phyloP scores from a whole-genome alignment of 108 stramenopile genomes.

The Cyclostephanos tholiformis region DNA sequence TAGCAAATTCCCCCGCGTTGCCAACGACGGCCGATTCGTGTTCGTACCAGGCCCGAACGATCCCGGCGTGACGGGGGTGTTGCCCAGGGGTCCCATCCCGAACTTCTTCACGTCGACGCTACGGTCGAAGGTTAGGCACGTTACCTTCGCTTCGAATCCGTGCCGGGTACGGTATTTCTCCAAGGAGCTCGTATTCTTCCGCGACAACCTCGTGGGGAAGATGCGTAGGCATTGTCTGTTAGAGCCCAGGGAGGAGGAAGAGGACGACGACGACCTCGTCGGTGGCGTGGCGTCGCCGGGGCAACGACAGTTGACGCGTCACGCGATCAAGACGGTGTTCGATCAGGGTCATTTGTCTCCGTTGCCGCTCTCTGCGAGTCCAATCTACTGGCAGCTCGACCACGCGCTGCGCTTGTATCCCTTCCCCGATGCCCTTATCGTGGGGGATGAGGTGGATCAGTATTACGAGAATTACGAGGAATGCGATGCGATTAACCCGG shows the following conservation, averaged over 20 bases:
- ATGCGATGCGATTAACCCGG: slow-evolving; percentile 63
- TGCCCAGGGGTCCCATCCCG: slow-evolving; percentile 75
- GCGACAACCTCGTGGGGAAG: slow-evolving; percentile 86
- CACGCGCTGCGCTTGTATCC: slow-evolving; percentile 91
- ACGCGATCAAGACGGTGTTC: slow-evolving; percentile 83
- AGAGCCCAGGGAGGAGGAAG: slow-evolving; percentile 55
- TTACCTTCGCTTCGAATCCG: slow-evolving; percentile 77
- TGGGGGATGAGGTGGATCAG: slow-evolving; percentile 66
- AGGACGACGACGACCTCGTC: slow-evolving; percentile 15
- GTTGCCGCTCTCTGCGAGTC: slow-evolving; percentile 65
- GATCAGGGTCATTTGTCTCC: slow-evolving; percentile 93
- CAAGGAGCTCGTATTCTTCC: slow-evolving; percentile 90
- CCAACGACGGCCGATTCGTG: slow-evolving; percentile 73
- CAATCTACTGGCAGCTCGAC: slow-evolving; percentile 93
- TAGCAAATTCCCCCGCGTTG: slow-evolving; percentile 55
- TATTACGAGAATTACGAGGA: slow-evolving; percentile 59
- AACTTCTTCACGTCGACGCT: slow-evolving; percentile 56
- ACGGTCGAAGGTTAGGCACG: slow-evolving; percentile 49
- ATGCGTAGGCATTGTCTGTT: slow-evolving; percentile 75
- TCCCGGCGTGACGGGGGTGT: slow-evolving; percentile 58
- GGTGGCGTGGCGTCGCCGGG: neutral
- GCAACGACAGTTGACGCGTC: slow-evolving; percentile 38
- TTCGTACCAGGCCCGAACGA: slow-evolving; percentile 93
- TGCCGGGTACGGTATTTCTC: slow-evolving; percentile 86
- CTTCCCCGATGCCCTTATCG: slow-evolving; percentile 82